Base-by-base conservation (phyloP, 1,284 basidiomycete species). In the Schizopora paradoxa region DNA sequence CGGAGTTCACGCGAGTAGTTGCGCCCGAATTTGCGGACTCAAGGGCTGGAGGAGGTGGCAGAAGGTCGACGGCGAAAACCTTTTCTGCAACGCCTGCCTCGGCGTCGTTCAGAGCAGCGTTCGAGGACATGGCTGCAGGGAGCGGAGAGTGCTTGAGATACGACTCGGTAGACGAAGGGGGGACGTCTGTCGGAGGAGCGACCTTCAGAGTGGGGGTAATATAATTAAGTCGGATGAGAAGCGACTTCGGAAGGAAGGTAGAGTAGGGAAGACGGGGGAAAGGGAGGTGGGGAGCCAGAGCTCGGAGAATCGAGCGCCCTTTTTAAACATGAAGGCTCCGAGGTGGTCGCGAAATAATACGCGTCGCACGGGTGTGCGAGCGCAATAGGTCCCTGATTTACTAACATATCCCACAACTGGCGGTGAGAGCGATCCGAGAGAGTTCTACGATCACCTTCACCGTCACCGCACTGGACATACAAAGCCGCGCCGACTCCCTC, bases 221-320 rank as follows among this genome's bases (percentile, higher is more conserved):
- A 32, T 44, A 47, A 31, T 18, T 22, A 21, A 36, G 36, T 13
- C 26, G n/a, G 38, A 45, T 35, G 23, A 46, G 48, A 45, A 14
- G 29, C 14, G 29, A 31, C n/a, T n/a, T n/a, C n/a, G n/a, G 18
- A 23, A 26, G 13, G 28, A 31, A 21, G 21, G 26, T 39, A 43
- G 41, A 26, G 39, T 37, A 37, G 41, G 35, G 41, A 48, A 33
- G 41, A 38, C 34, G 41, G 29, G 33, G n/a, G 40, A 41, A 33
- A 34, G 41, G 40, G 40, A 41, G 39, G 38, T 44, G 45, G 46
- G 43, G 34, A 44, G 42, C n/a, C 11, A 11, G 29, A 11, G 29
- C 27, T 44, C 49, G 45, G 49, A 51, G 41, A 48, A 41, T 47
- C 45, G 43, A 50, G 43, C 48, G 48, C 45, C 23, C 43, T 46